These are phyloP conservation scores for Curvularia sp. DNA, from an alignment of 2,329 filamentous ascomycete species.

Conservation along the genomic window DNA sequence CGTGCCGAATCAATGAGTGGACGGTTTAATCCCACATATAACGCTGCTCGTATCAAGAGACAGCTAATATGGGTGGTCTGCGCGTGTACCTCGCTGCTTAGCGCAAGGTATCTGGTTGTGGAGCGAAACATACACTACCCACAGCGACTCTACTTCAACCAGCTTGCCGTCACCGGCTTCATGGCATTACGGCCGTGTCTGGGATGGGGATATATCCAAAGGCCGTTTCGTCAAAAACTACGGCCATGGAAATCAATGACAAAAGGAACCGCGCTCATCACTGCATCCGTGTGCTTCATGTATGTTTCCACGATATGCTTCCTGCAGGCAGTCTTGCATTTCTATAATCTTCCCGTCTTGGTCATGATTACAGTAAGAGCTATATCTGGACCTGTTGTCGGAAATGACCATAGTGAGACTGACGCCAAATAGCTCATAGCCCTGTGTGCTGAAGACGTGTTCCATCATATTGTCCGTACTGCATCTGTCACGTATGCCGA, in stretches of 20 bases:
- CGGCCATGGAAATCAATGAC: background rate
- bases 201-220: slow-evolving; percentile 2
- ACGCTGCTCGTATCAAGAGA: slow-evolving; percentile 4
- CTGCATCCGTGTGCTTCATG: slow-evolving; percentile 16
- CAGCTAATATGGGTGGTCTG: slow-evolving; percentile 22
- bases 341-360: slow-evolving; percentile 40
- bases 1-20: slow-evolving; percentile 2
- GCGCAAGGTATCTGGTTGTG: slow-evolving; percentile 29
- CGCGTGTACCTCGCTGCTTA: slow-evolving; percentile 25
- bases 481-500: slow-evolving; percentile 20
- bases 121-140: slow-evolving; percentile 36
- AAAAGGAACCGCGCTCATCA: slow-evolving; percentile 8
- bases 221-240: slow-evolving; percentile 1
- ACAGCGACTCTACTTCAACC: slow-evolving; percentile 21
- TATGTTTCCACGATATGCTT: slow-evolving; percentile 30
- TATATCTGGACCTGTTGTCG: background rate
- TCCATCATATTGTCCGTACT: slow-evolving; percentile 14
- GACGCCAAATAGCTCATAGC: slow-evolving; percentile 23
- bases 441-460: slow-evolving; percentile 23
- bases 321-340: slow-evolving; percentile 41
- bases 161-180: slow-evolving; percentile 16
- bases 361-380: slow-evolving; percentile 39
- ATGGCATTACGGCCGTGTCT: slow-evolving; percentile 3
- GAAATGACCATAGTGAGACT: background rate
- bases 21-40: background rate